Evolutionary conservation across 2,329 filamentous ascomycete genomes (phyloP).

Genomic region (Botrytis sinoallii): DNA sequence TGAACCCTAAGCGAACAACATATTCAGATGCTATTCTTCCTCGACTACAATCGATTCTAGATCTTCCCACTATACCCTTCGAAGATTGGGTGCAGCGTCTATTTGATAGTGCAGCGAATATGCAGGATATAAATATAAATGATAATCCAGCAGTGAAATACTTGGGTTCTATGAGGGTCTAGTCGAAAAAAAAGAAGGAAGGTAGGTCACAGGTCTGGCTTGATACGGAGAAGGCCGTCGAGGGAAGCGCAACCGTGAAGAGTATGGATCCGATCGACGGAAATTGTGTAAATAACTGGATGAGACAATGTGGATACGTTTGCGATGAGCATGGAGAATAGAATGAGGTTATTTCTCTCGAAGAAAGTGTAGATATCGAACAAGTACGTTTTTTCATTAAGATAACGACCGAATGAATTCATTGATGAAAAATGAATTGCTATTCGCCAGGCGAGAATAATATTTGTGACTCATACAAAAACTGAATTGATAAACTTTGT

Average conservation of each 20-base stretch:
- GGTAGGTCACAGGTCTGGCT: background rate
- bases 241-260: background rate
- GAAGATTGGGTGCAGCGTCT: background rate
- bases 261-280: background rate
- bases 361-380: background rate
- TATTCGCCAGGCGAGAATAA: background rate
- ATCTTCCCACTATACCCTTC: background rate
- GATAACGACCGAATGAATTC: too few species aligned
- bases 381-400: too few species aligned
- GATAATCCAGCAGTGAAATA: slow-evolving; percentile 1
- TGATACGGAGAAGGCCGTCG: background rate
- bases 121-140: background rate
- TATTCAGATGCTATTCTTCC: background rate
- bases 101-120: background rate
- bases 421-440: too few species aligned
- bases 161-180: background rate
- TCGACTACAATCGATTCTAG: background rate
- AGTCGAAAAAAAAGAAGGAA: background rate
- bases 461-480: background rate
- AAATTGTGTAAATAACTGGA: background rate
- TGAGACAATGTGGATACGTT: slow-evolving; percentile 2
- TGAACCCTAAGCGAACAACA: background rate
- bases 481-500: accelerated
- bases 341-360: too few species aligned
- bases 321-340: background rate